phyloP scores from a whole-genome alignment of 2,329 filamentous ascomycete species.

The Ampelomyces quisqualis region DNA sequence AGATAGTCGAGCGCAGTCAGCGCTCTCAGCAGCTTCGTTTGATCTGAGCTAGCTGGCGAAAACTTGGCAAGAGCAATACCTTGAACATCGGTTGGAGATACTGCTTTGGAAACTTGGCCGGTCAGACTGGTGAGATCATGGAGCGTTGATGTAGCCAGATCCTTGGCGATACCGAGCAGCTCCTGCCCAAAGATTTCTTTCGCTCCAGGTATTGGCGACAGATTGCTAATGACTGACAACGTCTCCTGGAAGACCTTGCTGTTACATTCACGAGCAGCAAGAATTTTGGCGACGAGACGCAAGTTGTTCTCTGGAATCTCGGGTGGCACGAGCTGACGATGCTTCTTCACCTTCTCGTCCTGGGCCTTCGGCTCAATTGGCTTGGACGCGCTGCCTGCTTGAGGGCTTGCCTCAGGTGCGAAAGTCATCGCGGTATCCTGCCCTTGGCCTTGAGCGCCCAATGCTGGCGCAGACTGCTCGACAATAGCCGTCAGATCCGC shows the following conservation, averaged over 20 bases:
- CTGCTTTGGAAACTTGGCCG: constrained; percentile 80
- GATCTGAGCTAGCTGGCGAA: constrained; percentile 91
- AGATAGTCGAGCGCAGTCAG: constrained; percentile 93
- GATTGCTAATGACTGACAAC: constrained; percentile 95
- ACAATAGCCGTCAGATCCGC: constrained; percentile 21
- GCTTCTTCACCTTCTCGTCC: constrained; percentile 53
- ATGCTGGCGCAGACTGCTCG: constrained; percentile 8
- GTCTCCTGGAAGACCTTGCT: constrained; percentile 98
- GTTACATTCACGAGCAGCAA: constrained; percentile 93
- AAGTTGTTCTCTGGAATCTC: constrained; percentile 86
- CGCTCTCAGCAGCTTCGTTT: constrained; percentile 90
- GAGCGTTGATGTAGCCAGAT: constrained; percentile 80
- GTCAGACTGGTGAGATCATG: constrained; percentile 81
- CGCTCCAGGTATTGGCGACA: constrained; percentile 87
- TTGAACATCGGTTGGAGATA: constrained; percentile 90
- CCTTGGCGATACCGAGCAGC: constrained; percentile 81
- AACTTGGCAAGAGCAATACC: constrained; percentile 93
- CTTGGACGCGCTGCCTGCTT: constrained; percentile 32
- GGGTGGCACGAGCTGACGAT: constrained; percentile 70
- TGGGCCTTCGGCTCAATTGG: constrained; percentile 39
- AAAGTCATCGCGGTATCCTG: constrained; percentile 42
- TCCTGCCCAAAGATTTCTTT: constrained; percentile 92
- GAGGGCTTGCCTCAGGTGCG: constrained; percentile 36
- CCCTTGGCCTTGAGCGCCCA: constrained; percentile 8
- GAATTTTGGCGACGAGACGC: constrained; percentile 91